Percentiles rank a stretch among this genome's conserved stretches.
phyloP scores from a whole-genome alignment of 805 yeast genomes.

The Myxozyma melibiosi region DNA sequence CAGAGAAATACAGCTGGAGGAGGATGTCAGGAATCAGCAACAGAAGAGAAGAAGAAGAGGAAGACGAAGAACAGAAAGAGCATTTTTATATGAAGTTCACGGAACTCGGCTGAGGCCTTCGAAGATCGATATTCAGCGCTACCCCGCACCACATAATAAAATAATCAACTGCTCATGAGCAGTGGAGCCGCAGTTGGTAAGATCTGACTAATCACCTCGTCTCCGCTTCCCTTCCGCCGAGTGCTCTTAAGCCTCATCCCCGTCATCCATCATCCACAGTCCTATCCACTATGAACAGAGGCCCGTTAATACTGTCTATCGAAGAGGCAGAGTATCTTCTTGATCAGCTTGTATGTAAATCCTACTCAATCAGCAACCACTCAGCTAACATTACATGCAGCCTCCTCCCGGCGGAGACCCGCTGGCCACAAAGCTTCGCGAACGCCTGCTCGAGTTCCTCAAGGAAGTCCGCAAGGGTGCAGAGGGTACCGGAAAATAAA shows the following conservation, averaged over 20 bases:
- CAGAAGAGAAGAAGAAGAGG: no score
- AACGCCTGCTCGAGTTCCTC: slow-evolving; percentile 22
- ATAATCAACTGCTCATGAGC: no score
- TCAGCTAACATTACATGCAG: not conserved
- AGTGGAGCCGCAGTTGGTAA: no score
- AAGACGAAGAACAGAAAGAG: no score
- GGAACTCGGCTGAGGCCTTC: no score
- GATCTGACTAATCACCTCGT: not conserved
- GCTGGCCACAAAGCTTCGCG: slow-evolving; percentile 26
- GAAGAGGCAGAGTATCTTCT: slow-evolving; percentile 34
- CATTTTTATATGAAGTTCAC: no score
- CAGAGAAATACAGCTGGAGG: no score
- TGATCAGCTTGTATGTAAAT: slow-evolving; percentile 31
- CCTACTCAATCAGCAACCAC: no score
- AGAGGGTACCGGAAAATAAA: slow-evolving; percentile 24
- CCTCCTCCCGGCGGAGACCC: slow-evolving; percentile 26
- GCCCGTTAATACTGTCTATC: slow-evolving; percentile 28
- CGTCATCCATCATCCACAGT: not conserved
- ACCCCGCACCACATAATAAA: no score
- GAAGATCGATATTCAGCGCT: no score
- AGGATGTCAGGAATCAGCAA: no score
- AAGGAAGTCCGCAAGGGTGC: slow-evolving; percentile 32
- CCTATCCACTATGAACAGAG: slow-evolving; percentile 27
- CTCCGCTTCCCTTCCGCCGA: no score
- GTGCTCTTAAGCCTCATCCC: not conserved